A percentile compares a stretch with the other conserved stretches of the same genome.
Conservation (phyloP, 805 yeast genomes). For the Ogataea salicorniae region DNA sequence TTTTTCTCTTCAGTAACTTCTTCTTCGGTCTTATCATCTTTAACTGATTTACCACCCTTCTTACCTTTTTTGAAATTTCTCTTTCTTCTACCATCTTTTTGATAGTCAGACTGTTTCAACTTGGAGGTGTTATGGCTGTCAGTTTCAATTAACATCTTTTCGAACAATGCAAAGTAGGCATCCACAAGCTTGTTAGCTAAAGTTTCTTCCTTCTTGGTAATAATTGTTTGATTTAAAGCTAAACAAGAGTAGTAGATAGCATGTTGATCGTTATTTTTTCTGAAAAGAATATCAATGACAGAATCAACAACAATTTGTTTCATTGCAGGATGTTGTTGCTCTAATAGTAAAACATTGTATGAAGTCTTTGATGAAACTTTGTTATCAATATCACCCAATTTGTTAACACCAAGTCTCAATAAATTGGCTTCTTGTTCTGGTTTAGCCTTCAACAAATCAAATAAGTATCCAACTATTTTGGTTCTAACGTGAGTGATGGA, state of each 20-base stretch:
- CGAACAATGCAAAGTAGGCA: constrained; percentile 83
- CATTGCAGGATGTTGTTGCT: constrained; percentile 96
- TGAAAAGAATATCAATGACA: constrained; percentile 73
- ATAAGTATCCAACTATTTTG: constrained; percentile 68
- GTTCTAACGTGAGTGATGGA: constrained; percentile 84
- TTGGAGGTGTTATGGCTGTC: constrained; percentile 41
- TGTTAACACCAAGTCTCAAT: constrained; percentile 83
- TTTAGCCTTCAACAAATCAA: constrained; percentile 73
- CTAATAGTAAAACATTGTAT: constrained; percentile 67
- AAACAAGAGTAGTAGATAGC: constrained; percentile 83
- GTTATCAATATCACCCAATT: constrained; percentile 87
- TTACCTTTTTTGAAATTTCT: constrained; percentile 76
- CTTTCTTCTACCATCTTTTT: constrained; percentile 59
- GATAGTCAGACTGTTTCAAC: constrained; percentile 41
- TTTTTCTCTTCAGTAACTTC: constrained; percentile 75
- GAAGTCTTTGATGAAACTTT: constrained; percentile 89
- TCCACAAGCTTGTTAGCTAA: constrained; percentile 79
- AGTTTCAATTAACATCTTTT: constrained; percentile 68
- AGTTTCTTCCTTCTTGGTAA: constrained; percentile 70
- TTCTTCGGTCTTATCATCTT: constrained; percentile 54
- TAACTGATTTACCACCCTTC: constrained; percentile 81
- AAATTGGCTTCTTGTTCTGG: constrained; percentile 97
- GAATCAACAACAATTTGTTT: constrained; percentile 73
- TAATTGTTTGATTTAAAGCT: constrained; percentile 88
- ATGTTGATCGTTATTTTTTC: constrained; percentile 75